Evolutionary conservation across 495 filamentous ascomycete genomes (phyloP).

Genomic region (Trichoderma asperelloides): DNA sequence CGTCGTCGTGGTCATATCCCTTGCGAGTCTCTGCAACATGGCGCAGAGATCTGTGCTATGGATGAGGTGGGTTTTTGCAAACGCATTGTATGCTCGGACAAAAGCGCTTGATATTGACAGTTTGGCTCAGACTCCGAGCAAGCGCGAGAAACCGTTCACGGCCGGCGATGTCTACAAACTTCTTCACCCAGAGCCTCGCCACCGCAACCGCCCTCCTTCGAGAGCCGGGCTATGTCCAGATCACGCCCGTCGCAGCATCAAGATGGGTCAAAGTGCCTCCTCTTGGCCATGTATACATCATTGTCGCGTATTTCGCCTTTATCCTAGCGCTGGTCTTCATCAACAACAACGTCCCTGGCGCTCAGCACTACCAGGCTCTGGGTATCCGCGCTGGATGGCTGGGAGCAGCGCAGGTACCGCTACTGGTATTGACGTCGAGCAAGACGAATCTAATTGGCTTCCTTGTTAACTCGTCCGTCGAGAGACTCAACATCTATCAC

Average conservation of each 20-base stretch:
- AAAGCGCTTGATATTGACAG: not conserved
- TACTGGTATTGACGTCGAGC: not conserved
- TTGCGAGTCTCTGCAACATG: not conserved
- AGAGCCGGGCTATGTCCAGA: conserved; percentile 1
- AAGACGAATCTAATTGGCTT: not conserved
- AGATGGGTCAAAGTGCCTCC: not conserved
- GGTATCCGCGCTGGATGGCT: not conserved
- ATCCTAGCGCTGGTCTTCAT: not conserved
- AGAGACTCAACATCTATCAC: not conserved
- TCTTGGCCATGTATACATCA: not conserved
- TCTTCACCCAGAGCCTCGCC: not conserved
- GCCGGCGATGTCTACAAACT: not conserved
- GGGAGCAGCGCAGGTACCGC: not conserved
- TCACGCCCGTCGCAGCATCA: not conserved
- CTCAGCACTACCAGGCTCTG: conserved; percentile 1
- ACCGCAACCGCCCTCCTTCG: not conserved
- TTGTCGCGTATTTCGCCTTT: not conserved
- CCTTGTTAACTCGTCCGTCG: not conserved
- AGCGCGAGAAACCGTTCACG: not conserved
- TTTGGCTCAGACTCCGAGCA: not conserved
- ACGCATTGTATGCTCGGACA: not conserved
- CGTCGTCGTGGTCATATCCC: not conserved
- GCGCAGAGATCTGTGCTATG: not conserved
- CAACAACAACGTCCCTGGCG: conserved; percentile 4
- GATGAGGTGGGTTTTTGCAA: not conserved